Evolutionary conservation across 352 stramenopile species (phyloP).

Genomic region (Phytophthora citricola): DNA sequence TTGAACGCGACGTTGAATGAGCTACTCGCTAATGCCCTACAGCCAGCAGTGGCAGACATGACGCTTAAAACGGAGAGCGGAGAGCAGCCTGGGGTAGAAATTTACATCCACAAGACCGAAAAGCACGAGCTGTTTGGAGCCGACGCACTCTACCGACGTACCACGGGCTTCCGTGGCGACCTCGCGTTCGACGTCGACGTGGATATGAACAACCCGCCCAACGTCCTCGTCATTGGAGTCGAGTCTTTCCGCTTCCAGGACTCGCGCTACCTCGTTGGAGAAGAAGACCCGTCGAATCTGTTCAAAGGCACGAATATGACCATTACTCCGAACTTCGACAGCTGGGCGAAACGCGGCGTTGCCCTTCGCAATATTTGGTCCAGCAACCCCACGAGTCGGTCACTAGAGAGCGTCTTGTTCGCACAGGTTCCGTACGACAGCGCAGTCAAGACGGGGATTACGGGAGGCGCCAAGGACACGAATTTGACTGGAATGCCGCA

Average conservation of each 20-base stretch:
- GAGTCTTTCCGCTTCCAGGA: constrained; percentile 65
- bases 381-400: constrained; percentile 61
- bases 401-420: constrained; percentile 60
- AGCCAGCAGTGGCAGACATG: constrained; percentile 11
- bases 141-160: constrained; percentile 25
- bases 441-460: constrained; percentile 44
- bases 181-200: constrained; percentile 55
- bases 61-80: constrained; percentile 8
- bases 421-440: constrained; percentile 56
- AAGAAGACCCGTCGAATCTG: constrained; percentile 47
- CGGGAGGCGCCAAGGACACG: constrained; percentile 26
- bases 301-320: constrained; percentile 37
- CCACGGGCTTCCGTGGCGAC: constrained; percentile 25
- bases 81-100: constrained; percentile 10
- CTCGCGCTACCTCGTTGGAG: constrained; percentile 54
- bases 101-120: constrained; percentile 34
- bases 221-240: constrained; percentile 56
- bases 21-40: constrained; percentile 22
- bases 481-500: constrained; percentile 52
- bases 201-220: constrained; percentile 36
- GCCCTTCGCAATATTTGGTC: constrained; percentile 67
- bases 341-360: constrained; percentile 54
- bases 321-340: constrained; percentile 56
- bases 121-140: constrained; percentile 27
- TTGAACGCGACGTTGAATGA: constrained; percentile 40